A percentile compares a stretch with the other conserved stretches of the same genome.
Conservation (phyloP, 805 yeast genomes). For the Zygotorulaspora florentina region DNA sequence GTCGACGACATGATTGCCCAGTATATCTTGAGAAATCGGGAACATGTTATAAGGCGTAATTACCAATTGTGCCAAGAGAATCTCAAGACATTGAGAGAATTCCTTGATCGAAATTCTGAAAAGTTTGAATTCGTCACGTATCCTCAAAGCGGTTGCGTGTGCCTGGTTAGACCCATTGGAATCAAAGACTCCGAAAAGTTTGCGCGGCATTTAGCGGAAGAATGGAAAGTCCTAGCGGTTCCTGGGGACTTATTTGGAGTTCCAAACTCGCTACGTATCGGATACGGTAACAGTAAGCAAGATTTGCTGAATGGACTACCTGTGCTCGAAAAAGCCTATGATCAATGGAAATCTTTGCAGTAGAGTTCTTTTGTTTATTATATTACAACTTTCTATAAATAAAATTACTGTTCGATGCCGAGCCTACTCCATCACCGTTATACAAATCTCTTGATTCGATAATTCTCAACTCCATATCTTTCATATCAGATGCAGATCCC, state of each 20-base stretch:
- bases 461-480: constrained; percentile 66
- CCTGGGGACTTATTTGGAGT: constrained; percentile 48
- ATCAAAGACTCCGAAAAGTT: constrained; percentile 34
- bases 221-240: constrained; percentile 38
- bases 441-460: constrained; percentile 51
- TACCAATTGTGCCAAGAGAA: constrained; percentile 39
- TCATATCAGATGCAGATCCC: constrained; percentile 54
- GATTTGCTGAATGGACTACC: constrained; percentile 38
- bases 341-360: constrained; percentile 4
- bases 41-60: constrained; percentile 39
- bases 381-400: constrained; percentile 13
- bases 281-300: constrained; percentile 42
- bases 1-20: constrained; percentile 46
- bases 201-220: constrained; percentile 36
- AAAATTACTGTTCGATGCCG: constrained; percentile 8
- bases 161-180: constrained; percentile 38
- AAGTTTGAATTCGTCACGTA: constrained; percentile 36
- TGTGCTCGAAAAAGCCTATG: constrained; percentile 21
- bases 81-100: constrained; percentile 35
- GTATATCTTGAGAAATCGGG: constrained; percentile 38
- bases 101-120: constrained; percentile 34
- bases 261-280: constrained; percentile 45
- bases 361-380: not conserved
- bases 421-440: constrained; percentile 6
- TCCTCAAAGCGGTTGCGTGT: constrained; percentile 48